Evolutionary conservation across 148 eudicot species (phyloP).

Genomic region (Vaccinium vitisidaea): DNA sequence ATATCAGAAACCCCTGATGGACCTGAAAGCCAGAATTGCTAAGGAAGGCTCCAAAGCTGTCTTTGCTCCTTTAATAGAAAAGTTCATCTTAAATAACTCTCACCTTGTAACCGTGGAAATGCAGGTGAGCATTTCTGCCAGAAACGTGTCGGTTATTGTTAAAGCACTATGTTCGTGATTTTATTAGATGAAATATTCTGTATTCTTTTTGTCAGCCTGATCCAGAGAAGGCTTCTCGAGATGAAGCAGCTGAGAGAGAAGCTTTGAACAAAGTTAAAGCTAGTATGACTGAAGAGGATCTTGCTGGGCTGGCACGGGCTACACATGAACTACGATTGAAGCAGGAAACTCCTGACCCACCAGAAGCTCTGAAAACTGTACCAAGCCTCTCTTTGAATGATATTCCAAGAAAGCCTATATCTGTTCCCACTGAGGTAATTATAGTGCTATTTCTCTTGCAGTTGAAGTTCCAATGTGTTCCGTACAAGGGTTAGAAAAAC

Average conservation of each 20-base stretch:
- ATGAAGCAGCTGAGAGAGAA: slow-evolving; percentile 83
- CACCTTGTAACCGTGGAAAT: slow-evolving; percentile 92
- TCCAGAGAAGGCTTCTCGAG: slow-evolving; percentile 86
- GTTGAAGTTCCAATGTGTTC: slow-evolving; percentile 4
- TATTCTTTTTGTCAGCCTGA: slow-evolving; percentile 67
- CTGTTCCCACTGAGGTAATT: slow-evolving; percentile 77
- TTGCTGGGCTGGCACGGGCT: slow-evolving; percentile 90
- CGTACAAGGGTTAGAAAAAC: slow-evolving; percentile 11
- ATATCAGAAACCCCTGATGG: slow-evolving; percentile 80
- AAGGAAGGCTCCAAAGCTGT: slow-evolving; percentile 91
- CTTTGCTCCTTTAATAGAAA: slow-evolving; percentile 83
- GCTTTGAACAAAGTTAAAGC: slow-evolving; percentile 73
- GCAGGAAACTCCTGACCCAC: slow-evolving; percentile 98
- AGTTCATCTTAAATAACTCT: slow-evolving; percentile 77
- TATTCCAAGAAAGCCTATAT: slow-evolving; percentile 82
- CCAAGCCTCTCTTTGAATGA: slow-evolving; percentile 87
- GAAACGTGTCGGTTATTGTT: slow-evolving; percentile 11
- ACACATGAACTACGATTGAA: slow-evolving; percentile 79
- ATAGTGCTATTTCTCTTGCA: slow-evolving; percentile 14
- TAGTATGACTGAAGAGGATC: slow-evolving; percentile 90
- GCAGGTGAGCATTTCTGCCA: slow-evolving; percentile 54
- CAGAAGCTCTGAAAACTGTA: slow-evolving; percentile 87
- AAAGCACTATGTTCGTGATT: background rate
- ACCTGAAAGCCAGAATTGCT: slow-evolving; percentile 83
- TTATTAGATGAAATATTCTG: background rate